Conservation (phyloP, 2,329 filamentous ascomycete genomes). For the Cercospora sp. region DNA sequence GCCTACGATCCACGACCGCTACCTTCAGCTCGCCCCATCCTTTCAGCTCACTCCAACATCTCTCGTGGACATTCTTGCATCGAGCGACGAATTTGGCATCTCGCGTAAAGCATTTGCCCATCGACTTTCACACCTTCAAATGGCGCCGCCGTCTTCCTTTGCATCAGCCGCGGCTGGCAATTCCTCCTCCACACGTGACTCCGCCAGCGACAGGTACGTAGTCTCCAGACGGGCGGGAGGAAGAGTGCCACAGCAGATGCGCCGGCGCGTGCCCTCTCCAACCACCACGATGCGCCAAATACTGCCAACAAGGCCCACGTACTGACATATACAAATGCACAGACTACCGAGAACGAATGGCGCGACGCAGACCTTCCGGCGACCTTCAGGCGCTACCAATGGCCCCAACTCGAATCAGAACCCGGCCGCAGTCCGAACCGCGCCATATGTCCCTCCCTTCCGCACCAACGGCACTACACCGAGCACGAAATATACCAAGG, state of each 20-base stretch:
- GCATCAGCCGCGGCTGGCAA: slow-evolving; percentile 53
- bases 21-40: neutral
- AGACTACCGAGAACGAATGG: slow-evolving; percentile 67
- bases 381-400: slow-evolving; percentile 61
- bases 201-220: slow-evolving; percentile 51
- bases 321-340: slow-evolving; percentile 17
- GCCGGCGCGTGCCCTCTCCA: slow-evolving; percentile 1
- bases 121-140: slow-evolving; percentile 10
- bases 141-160: slow-evolving; percentile 51
- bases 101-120: slow-evolving; percentile 11
- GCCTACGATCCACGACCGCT: neutral
- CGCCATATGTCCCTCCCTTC: slow-evolving; percentile 58
- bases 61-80: slow-evolving; percentile 1
- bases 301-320: slow-evolving; percentile 8
- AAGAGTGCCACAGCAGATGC: slow-evolving; percentile 18
- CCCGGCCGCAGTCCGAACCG: slow-evolving; percentile 34
- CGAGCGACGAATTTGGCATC: slow-evolving; percentile 4
- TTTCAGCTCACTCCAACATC: neutral
- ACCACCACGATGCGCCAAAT: neutral
- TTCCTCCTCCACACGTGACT: slow-evolving; percentile 46
- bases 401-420: slow-evolving; percentile 47
- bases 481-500: slow-evolving; percentile 68
- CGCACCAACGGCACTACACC: slow-evolving; percentile 62
- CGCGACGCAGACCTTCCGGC: slow-evolving; percentile 67
- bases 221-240: neutral